phyloP scores from a whole-genome alignment of 2,329 filamentous ascomycete species.

The Neonectria punicea region DNA sequence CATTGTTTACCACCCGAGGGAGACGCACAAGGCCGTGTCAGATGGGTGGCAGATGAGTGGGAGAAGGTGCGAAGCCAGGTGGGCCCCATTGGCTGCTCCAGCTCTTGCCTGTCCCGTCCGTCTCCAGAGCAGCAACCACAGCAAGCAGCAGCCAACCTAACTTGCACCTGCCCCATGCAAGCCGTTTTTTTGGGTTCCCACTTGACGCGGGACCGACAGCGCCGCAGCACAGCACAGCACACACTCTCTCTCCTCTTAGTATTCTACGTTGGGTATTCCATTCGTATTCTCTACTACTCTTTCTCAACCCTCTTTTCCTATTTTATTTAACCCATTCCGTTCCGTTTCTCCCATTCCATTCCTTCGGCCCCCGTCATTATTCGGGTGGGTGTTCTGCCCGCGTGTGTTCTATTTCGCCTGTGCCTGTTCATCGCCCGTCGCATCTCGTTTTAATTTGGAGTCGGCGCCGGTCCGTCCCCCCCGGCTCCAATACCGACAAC shows the following conservation, averaged over 20 bases:
- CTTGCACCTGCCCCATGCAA: conserved; percentile 19
- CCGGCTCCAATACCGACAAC: conserved; percentile 7
- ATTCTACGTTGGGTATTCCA: background rate
- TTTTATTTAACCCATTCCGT: background rate
- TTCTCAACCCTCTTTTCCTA: background rate
- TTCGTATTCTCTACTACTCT: background rate
- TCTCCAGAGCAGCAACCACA: conserved; percentile 27
- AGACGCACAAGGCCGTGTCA: background rate
- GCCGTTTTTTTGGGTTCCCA: conserved; percentile 22
- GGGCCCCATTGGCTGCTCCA: conserved; percentile 36
- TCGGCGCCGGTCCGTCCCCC: conserved; percentile 8
- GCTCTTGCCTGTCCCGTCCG: conserved; percentile 11
- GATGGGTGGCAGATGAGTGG: background rate
- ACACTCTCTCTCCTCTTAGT: background rate
- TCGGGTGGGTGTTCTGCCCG: background rate
- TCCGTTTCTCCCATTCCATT: conserved; percentile 2
- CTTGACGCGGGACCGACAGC: conserved; percentile 14
- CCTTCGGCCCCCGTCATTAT: conserved; percentile 18
- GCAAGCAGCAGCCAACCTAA: conserved; percentile 10
- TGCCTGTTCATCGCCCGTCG: conserved; percentile 6
- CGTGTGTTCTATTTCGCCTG: conserved; percentile 2
- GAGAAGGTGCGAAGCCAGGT: conserved; percentile 10
- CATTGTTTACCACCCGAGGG: conserved; percentile 41
- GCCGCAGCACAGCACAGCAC: background rate
- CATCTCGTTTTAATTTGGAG: conserved; percentile 6